These are phyloP conservation scores for Aureobasidium sp. DNA, from an alignment of 2,329 filamentous ascomycete species.

Conservation along the genomic window DNA sequence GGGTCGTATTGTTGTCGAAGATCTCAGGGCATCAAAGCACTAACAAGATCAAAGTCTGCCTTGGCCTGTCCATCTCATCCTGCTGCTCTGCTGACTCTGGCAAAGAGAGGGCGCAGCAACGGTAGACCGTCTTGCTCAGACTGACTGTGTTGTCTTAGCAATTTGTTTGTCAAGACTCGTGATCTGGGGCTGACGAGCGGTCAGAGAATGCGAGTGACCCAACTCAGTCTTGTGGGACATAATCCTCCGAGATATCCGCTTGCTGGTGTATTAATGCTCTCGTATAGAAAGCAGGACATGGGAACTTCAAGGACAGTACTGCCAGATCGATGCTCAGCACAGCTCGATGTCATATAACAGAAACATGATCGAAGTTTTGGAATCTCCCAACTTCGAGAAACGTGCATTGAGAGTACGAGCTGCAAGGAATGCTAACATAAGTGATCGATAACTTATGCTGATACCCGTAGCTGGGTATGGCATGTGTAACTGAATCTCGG, in stretches of 20 bases:
- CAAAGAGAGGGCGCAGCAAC: background rate
- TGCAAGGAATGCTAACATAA: background rate
- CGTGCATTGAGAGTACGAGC: background rate
- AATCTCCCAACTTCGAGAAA: background rate
- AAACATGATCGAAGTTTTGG: background rate
- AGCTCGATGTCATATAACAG: too few species aligned
- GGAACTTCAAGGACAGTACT: background rate
- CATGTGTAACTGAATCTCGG: background rate
- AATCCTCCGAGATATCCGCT: background rate
- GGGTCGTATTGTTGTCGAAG: background rate
- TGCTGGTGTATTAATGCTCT: background rate
- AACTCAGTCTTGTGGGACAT: background rate
- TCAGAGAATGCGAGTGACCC: background rate
- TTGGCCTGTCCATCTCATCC: background rate
- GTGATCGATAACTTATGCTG: background rate
- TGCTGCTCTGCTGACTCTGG: background rate
- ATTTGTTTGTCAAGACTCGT: background rate
- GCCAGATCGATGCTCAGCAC: background rate
- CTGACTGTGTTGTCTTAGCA: background rate
- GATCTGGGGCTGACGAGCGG: background rate
- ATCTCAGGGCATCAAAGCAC: background rate
- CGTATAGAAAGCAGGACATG: too few species aligned
- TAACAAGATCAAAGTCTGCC: too few species aligned
- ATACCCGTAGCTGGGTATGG: background rate
- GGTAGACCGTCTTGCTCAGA: background rate